phyloP scores from a whole-genome alignment of 179 eudicot genomes.

The Beta lomatogona region DNA sequence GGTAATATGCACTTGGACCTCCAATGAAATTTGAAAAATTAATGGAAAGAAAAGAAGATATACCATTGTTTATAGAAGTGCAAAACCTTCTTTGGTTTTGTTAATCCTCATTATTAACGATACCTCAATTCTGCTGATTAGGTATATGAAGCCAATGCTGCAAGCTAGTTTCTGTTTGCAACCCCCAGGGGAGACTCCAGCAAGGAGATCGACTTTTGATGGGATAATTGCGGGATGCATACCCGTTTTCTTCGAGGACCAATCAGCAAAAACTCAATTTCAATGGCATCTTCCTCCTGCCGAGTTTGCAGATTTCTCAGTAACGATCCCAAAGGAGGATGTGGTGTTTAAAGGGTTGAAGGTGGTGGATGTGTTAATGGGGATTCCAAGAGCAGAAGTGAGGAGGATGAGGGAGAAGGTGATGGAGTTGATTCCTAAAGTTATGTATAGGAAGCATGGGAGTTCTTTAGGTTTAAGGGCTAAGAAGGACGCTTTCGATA shows the following conservation, averaged over 20 bases:
- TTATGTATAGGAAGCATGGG: slow-evolving; percentile 85
- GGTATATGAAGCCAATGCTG: slow-evolving; percentile 83
- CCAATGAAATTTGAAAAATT: background rate
- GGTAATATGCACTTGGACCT: background rate
- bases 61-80: background rate
- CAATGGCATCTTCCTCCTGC: slow-evolving; percentile 74
- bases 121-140: slow-evolving; percentile 5
- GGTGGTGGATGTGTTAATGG: slow-evolving; percentile 67
- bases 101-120: background rate
- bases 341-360: slow-evolving; percentile 81
- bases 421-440: slow-evolving; percentile 66
- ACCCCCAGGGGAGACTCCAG: slow-evolving; percentile 93
- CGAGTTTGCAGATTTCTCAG: slow-evolving; percentile 62
- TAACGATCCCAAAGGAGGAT: slow-evolving; percentile 77
- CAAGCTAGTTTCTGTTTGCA: slow-evolving; percentile 80
- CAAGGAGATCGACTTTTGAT: slow-evolving; percentile 82
- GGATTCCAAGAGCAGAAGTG: slow-evolving; percentile 61
- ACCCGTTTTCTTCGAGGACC: slow-evolving; percentile 91
- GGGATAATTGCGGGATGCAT: slow-evolving; percentile 83
- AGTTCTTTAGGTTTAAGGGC: slow-evolving; percentile 79
- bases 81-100: background rate
- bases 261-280: slow-evolving; percentile 67
- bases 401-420: slow-evolving; percentile 84
- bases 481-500: slow-evolving; percentile 86
- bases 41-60: background rate